Base-by-base conservation (phyloP, 2,329 filamentous ascomycete species). In the Fusarium foetens region DNA sequence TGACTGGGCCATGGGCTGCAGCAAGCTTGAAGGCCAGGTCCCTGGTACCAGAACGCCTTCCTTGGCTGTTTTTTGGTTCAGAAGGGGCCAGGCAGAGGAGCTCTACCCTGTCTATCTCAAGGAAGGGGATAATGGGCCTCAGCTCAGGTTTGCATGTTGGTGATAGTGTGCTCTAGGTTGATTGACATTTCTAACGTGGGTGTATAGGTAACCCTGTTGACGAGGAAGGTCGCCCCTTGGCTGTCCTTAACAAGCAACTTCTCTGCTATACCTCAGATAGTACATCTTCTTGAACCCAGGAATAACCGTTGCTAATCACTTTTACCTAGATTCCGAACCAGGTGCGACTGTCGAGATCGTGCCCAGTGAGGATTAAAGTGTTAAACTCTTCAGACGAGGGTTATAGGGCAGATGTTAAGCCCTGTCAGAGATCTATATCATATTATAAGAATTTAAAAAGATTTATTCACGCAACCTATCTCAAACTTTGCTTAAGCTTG, bases 221-320 rank as follows among this genome's bases (percentile, higher is more conserved):
- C 0, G n/a, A 51, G 2, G 4, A 35, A 7, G 48, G 48, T 1
- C 11, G 31, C 4, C n/a, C 33, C 1, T 25, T 52, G 19, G 9
- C 31, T 21, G 17, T 51, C 17, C 7, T 3, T 6, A 16, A 5
- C 31, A 11, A 51, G 9, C 31, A 51, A 4, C 12, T 51, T 51
- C 12, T 51, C n/a, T 51, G 8, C 12, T 25, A 35, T 21, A 6
- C 8, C n/a, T 8, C n/a, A 6, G 31, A 11, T 12, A 7, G 49
- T 52, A 36, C 10, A 33, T 36, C 3, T 27, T 14, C 8, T 11
- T 0, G 5, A 52, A 4, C 6, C 5, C 1, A 3, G 6, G n/a
- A 21, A n/a, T 27, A 11, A 36, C 9, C 10, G 19, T n/a, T 10
- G 33, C 49, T 52, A 52, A 52, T 27, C 11, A 19, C 3, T 3